Evolutionary conservation across 352 stramenopile species (phyloP).

Genomic region (Aphanomyces stellatus): DNA sequence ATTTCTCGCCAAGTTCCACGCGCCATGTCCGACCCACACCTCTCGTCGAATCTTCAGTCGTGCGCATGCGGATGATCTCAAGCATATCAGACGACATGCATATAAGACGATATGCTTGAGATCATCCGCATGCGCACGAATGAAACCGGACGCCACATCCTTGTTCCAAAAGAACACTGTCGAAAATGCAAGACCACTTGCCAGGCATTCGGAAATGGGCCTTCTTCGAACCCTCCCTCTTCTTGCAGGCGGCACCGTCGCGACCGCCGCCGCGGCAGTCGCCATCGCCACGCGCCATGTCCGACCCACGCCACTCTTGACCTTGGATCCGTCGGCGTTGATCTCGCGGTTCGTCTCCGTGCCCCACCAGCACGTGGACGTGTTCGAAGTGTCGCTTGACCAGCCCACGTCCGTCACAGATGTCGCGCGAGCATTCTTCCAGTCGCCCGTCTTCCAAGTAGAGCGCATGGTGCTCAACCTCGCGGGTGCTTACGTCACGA

Average conservation of each 20-base stretch:
- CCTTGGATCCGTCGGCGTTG: not conserved
- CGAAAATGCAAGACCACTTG: too few relatives aligned
- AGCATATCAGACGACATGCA: too few relatives aligned
- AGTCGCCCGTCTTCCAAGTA: conserved; percentile 18
- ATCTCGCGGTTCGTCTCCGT: not conserved
- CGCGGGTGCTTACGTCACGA: not conserved
- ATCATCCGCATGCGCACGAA: too few relatives aligned
- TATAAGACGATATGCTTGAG: too few relatives aligned
- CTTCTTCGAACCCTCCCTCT: not conserved
- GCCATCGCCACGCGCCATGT: not conserved
- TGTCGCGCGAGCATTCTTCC: not conserved
- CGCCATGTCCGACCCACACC: too few relatives aligned
- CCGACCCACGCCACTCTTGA: not conserved
- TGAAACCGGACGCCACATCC: too few relatives aligned
- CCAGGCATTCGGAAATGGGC: too few relatives aligned
- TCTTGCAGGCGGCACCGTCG: too few relatives aligned
- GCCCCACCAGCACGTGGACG: not conserved
- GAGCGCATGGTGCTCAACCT: conserved; percentile 6
- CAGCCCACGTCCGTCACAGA: not conserved
- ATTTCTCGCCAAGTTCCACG: too few relatives aligned
- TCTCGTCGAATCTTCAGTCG: too few relatives aligned
- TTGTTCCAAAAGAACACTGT: too few relatives aligned
- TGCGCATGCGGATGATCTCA: too few relatives aligned
- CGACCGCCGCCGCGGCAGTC: not conserved
- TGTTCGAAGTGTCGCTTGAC: not conserved